Evolutionary conservation across 139 green algal genomes (phyloP), one percentile per base, ranked within the genome.

Genomic region (Pleodorina starrii): DNA sequence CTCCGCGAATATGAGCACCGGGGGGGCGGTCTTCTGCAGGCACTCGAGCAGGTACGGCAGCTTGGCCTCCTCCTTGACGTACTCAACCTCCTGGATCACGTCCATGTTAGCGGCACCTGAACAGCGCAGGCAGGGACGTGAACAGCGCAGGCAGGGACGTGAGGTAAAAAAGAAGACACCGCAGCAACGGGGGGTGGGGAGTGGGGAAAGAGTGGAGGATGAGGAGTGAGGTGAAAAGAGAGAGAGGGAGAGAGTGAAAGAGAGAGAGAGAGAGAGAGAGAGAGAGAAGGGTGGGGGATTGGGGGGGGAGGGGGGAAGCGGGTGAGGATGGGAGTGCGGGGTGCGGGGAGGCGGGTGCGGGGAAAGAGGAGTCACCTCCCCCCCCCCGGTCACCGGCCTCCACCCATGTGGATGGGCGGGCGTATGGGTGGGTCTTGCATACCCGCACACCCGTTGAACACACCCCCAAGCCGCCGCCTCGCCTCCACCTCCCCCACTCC

Each of bases 31-130:
- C 94, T 99, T 99, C 93, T 99, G 91, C 81, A 99, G 91, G 92
- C 96, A 98, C 91, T 99, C 96, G 35, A 99, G 95, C 90, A 99
- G 94, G 94, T 99, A 98, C 29, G 94, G 90, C 75, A 99, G 96
- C 94, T 99, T 99, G 73, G 95, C 95, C 91, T 99, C 98, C 89
- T 98, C 94, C 93, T 99, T 99, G 14, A 99, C 98, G 79, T 99
- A 99, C 93, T 99, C 98, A 63, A 99, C 97, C 94, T 99, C 98
- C 95, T 99, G 97, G 78, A 99, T 99, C 48, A 99, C 96, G 91
- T 99, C 97, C 89, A 99, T 89, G 93, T 99, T 99, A 68, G 98
- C 97, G 11, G 98, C 98, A 42, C 98, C 98, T 46, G 97, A 27
- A 25, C 9, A 66, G 7, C 25, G 5, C 2, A 32, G n/a, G 44